phyloP scores from a whole-genome alignment of 495 filamentous ascomycete genomes.

The Penicillium subrubescens region DNA sequence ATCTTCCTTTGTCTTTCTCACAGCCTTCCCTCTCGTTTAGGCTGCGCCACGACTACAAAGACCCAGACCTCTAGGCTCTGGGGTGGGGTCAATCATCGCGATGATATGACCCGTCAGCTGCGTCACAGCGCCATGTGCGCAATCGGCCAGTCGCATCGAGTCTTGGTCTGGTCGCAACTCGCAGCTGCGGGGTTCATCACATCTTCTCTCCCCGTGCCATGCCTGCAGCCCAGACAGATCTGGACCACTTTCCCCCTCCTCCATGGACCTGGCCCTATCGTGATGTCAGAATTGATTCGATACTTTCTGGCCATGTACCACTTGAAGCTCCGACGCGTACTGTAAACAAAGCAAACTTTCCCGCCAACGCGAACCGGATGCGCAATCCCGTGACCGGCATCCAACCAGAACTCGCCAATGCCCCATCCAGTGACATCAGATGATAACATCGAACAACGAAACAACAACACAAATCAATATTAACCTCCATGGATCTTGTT shows the following conservation, averaged over 20 bases:
- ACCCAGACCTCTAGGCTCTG: not conserved
- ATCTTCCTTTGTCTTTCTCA: slow-evolving; percentile 7
- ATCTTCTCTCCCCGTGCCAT: slow-evolving; percentile 15
- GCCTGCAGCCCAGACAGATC: slow-evolving; percentile 12
- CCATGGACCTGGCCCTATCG: slow-evolving; percentile 7
- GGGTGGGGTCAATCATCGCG: slow-evolving; percentile 24
- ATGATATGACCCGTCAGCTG: slow-evolving; percentile 35
- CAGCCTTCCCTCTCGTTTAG: not conserved
- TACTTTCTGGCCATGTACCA: not conserved
- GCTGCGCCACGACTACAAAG: slow-evolving; percentile 20
- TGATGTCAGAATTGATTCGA: slow-evolving; percentile 24
- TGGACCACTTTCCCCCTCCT: slow-evolving; percentile 12
- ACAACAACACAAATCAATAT: not conserved
- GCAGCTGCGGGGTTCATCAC: slow-evolving; percentile 36
- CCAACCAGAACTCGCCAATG: slow-evolving; percentile 4
- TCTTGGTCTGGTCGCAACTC: slow-evolving; percentile 14
- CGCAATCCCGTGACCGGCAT: slow-evolving; percentile 29
- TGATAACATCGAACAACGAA: not conserved
- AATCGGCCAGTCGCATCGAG: slow-evolving; percentile 24
- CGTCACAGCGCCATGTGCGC: slow-evolving; percentile 31
- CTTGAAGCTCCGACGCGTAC: not conserved
- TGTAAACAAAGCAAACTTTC: slow-evolving; percentile 28
- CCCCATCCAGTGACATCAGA: slow-evolving; percentile 4
- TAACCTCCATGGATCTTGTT: not conserved
- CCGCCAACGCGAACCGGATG: slow-evolving; percentile 25